Conservation (phyloP, 768 basidiomycete genomes). For the Gloeophyllum trabeum region DNA sequence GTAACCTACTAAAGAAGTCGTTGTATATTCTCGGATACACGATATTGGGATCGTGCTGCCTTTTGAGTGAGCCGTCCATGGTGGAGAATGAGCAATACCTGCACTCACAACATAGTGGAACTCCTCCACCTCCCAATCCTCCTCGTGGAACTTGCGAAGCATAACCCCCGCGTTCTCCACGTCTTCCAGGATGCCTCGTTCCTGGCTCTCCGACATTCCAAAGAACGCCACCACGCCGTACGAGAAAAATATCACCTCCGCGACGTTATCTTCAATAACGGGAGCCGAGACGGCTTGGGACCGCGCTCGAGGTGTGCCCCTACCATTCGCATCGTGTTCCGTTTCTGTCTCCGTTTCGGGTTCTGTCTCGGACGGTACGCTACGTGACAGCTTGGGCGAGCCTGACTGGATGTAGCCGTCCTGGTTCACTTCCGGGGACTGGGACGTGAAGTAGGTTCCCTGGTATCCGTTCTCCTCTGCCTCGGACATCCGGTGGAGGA, state of each 20-base stretch:
- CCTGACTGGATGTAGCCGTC: slow-evolving; percentile 52
- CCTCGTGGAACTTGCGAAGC: slow-evolving; percentile 46
- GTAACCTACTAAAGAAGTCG: slow-evolving; percentile 80
- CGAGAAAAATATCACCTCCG: slow-evolving; percentile 70
- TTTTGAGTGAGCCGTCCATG: slow-evolving; percentile 5
- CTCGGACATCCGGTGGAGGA: slow-evolving; percentile 62
- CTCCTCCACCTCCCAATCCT: slow-evolving; percentile 87
- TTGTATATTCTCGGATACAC: slow-evolving; percentile 89
- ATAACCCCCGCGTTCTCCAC: slow-evolving; percentile 60
- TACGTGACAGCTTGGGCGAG: slow-evolving; percentile 10
- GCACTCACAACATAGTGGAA: slow-evolving; percentile 74
- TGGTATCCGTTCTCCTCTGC: slow-evolving; percentile 89
- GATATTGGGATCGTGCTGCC: slow-evolving; percentile 73
- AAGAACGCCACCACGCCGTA: slow-evolving; percentile 93
- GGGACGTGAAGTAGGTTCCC: slow-evolving; percentile 61
- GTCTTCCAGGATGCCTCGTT: slow-evolving; percentile 79
- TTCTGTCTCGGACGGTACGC: no score
- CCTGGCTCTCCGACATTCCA: slow-evolving; percentile 71
- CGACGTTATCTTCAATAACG: slow-evolving; percentile 32
- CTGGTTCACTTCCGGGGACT: slow-evolving; percentile 10
- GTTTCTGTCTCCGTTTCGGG: slow-evolving; percentile 2
- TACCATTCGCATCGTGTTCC: not conserved
- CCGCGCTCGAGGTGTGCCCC: slow-evolving; percentile 2
- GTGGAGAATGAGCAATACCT: slow-evolving; percentile 2
- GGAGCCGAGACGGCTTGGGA: not conserved